A percentile compares a stretch with the other conserved stretches of the same genome.
Conservation (phyloP, 2,329 filamentous ascomycete species). For the Dryadomyces quercus-mongolicae region DNA sequence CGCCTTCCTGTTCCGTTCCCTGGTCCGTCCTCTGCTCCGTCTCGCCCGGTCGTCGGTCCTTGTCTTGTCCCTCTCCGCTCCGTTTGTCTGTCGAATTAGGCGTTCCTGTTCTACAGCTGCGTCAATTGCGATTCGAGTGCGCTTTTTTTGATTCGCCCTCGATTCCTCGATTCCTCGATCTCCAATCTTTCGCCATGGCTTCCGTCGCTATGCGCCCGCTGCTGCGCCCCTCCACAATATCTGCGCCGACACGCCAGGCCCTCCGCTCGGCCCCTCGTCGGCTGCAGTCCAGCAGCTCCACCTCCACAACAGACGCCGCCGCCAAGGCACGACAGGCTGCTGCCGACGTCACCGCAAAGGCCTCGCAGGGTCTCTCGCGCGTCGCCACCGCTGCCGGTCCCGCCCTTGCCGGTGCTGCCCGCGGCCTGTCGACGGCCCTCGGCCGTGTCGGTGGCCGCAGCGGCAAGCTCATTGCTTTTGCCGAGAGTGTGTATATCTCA, state of each 20-base stretch:
- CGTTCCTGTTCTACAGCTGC: background rate
- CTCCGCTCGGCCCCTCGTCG: constrained; percentile 34
- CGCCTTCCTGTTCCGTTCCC: background rate
- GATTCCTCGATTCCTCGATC: background rate
- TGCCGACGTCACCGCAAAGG: constrained; percentile 30
- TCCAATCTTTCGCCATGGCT: background rate
- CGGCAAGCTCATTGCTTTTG: constrained; percentile 62
- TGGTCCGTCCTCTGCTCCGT: background rate
- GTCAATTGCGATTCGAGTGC: background rate
- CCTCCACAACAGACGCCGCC: constrained; percentile 28
- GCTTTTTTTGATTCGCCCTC: background rate
- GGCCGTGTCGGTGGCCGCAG: constrained; percentile 73
- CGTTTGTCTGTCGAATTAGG: background rate
- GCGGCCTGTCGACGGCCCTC: constrained; percentile 52
- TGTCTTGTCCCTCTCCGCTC: background rate
- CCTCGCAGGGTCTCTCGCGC: constrained; percentile 55
- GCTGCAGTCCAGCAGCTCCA: constrained; percentile 43
- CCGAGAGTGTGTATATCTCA: too few relatives aligned
- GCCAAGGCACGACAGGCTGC: constrained; percentile 28
- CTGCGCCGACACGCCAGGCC: constrained; percentile 15
- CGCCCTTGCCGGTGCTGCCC: constrained; percentile 61
- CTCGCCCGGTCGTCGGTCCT: background rate
- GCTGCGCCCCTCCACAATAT: constrained; percentile 31
- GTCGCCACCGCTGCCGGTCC: constrained; percentile 61
- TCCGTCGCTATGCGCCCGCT: constrained; percentile 23